Percentiles rank a stretch among this genome's conserved stretches.
These are phyloP conservation scores for Nemania sp. DNA, from an alignment of 2,329 filamentous ascomycete species.

Conservation along the genomic window DNA sequence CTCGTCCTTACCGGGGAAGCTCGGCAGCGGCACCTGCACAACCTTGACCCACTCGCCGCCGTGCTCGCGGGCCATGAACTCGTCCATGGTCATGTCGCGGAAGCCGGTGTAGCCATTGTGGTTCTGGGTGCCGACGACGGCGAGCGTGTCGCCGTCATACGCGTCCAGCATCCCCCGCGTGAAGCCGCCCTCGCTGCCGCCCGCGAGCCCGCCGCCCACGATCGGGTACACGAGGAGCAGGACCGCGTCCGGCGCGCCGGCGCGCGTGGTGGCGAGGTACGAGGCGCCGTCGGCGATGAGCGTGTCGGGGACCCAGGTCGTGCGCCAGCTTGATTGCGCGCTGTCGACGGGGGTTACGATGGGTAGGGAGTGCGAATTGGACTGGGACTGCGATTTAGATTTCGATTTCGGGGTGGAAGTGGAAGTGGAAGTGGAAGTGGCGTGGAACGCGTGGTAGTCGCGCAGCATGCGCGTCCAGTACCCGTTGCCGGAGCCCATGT, in stretches of 20 bases:
- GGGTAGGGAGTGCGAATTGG: slow-evolving; percentile 56
- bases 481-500: slow-evolving; percentile 78
- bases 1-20: slow-evolving; percentile 82
- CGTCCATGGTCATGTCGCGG: slow-evolving; percentile 70
- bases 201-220: slow-evolving; percentile 72
- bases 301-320: slow-evolving; percentile 76
- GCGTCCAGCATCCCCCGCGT: slow-evolving; percentile 71
- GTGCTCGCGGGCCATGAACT: slow-evolving; percentile 67
- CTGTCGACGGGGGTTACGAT: slow-evolving; percentile 73
- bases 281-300: slow-evolving; percentile 68
- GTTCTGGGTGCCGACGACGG: slow-evolving; percentile 82
- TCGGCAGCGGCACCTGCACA: slow-evolving; percentile 75
- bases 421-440: not conserved
- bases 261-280: slow-evolving; percentile 63
- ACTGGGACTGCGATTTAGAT: not conserved
- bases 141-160: slow-evolving; percentile 72
- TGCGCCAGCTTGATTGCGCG: slow-evolving; percentile 74
- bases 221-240: slow-evolving; percentile 80
- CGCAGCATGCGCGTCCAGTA: slow-evolving; percentile 82
- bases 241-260: slow-evolving; percentile 66
- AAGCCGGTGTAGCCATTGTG: slow-evolving; percentile 80
- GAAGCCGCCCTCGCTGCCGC: slow-evolving; percentile 72
- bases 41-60: slow-evolving; percentile 69
- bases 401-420: not conserved
- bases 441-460: slow-evolving; percentile 31